Conservation (phyloP, 305 asterid genomes). For the Lippia alba region DNA sequence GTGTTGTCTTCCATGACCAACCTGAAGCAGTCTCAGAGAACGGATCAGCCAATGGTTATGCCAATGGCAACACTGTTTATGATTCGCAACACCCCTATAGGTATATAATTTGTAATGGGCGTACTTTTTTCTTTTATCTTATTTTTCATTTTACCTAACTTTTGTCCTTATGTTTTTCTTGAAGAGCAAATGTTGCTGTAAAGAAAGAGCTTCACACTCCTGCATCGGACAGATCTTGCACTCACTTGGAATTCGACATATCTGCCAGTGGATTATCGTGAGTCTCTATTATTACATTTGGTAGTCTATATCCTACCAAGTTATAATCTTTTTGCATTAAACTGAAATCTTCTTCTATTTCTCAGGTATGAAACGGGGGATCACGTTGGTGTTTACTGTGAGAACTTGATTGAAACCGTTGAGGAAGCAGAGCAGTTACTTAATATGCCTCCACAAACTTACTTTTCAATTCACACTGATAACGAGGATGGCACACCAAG, state of each 20-base stretch:
- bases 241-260: constrained; percentile 95
- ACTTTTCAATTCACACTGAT: constrained; percentile 79
- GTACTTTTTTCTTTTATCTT: constrained; percentile 16
- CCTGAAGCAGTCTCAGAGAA: constrained; percentile 40
- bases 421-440: constrained; percentile 90
- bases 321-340: not conserved
- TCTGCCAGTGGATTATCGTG: constrained; percentile 86
- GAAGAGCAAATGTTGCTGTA: constrained; percentile 78
- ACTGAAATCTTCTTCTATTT: constrained; percentile 28
- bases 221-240: constrained; percentile 94
- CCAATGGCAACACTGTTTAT: constrained; percentile 61
- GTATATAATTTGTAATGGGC: constrained; percentile 37
- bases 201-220: constrained; percentile 92
- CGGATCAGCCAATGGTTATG: constrained; percentile 52
- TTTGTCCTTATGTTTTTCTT: constrained; percentile 25
- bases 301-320: not conserved
- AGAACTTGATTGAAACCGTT: constrained; percentile 79
- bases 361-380: constrained; percentile 96
- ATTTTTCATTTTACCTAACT: constrained; percentile 27
- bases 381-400: constrained; percentile 94
- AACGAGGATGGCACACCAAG: constrained; percentile 82
- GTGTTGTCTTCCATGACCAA: constrained; percentile 75
- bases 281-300: constrained; percentile 35
- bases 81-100: constrained; percentile 97
- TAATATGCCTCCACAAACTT: constrained; percentile 70